Evolutionary conservation across 1,284 basidiomycete species (phyloP), one percentile per base, ranked within the genome.

Genomic region (Leccinum subrobustum): DNA sequence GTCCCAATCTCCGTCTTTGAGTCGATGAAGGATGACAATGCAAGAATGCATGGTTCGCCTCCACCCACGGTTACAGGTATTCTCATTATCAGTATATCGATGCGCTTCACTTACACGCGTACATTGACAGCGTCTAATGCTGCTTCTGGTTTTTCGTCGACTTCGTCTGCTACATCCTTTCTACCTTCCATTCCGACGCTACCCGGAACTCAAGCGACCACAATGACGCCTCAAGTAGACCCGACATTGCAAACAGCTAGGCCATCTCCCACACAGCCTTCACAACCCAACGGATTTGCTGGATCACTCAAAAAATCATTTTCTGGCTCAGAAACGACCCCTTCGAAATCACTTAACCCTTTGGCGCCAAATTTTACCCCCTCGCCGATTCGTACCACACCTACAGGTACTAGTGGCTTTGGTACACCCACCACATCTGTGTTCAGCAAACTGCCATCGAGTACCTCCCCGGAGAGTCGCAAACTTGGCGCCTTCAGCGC

Each of bases 281-380:
- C 59, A 11, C 62, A 60, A 33, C 5, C 47, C 14, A 60, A 57
- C 23, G 61, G 29, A 33, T 50, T 54, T 39, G 6, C 50, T 39
- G 33, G 29, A 12, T 3, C 47, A 29, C 9, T 33, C 6, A 56
- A 62, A 20, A 59, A 63, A 9, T 48, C 61, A 20, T 48, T 50
- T 12, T 58, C 55, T 33, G 33, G 44, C 6, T 47, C 57, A 25
- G 66, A 68, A 52, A 14, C 20, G 8, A 56, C 56, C 6, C 35
- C 68, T 27, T 37, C 60, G 14, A 61, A 57, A 57, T 29, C 37
- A n/a, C 66, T 76, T 6, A 69, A 72, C 27, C 70, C 72, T 47
- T 64, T 66, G 20, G 75, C 69, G 5, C 57, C 70, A 11, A 61
- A 61, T 5, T 79, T 78, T 48, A 67, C 67, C 5, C 68, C 62